Evolutionary conservation across 2,329 filamentous ascomycete species (phyloP), one percentile per base, ranked within the genome.

Genomic region (Metarhizium anisopliae): DNA sequence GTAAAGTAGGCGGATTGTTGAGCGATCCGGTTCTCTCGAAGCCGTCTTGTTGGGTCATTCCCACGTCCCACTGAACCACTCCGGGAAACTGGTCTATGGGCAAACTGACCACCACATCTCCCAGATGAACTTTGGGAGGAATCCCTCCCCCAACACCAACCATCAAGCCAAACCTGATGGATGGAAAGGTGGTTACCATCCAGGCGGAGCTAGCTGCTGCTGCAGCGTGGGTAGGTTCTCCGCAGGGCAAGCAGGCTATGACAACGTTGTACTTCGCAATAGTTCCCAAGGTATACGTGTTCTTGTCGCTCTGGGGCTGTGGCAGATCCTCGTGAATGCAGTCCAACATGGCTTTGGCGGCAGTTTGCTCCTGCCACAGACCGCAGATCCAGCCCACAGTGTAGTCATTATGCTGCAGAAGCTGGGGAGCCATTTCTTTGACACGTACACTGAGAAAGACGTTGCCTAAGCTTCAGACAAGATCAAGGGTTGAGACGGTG

Each of bases 331-430:
- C 38, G 40, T 55, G 49, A 20, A 35, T 30, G 25, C 74, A 67
- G 51, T 77, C 73, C 2, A 77, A 69, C 36, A 75, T 68, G 0
- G 53, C 61, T 25, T 60, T 58, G 3, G 74, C 74, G 4, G 74
- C 73, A 47, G 69, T 64, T 42, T 62, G 65, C 52, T 77, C 74
- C 0, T 59, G 64, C 0, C 6, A 20, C 2, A 76, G 56, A 13
- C 73, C 72, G 55, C 71, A 76, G 6, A 78, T 74, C 73, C 73
- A 76, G 25, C 72, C 74, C 6, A 77, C 66, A 0, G 65, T 72
- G 54, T 76, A 76, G 6, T 50, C 47, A 16, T 50, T 25, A 1
- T 25, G 25, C 25, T 25, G 25, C 25, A 25, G 25, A 25, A 25
- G 25, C 4, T 25, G 25, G 25, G 25, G 25, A 25, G 25, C 25